phyloP scores from a whole-genome alignment of 352 stramenopile genomes.

The Phytophthora litchii region DNA sequence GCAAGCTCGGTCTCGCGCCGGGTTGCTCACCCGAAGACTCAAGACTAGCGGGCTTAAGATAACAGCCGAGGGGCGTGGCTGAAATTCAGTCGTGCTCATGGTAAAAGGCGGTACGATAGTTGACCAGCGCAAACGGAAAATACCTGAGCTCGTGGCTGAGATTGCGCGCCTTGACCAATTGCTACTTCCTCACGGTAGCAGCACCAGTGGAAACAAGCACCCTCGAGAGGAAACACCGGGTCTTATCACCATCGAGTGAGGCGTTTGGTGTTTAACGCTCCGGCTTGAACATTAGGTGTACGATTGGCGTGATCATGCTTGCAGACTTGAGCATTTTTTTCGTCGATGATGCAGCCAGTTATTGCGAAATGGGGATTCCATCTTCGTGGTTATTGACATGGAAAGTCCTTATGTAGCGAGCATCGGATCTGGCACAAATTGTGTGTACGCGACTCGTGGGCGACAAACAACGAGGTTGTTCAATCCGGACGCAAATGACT shows the following conservation, averaged over 20 bases:
- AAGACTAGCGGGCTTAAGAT: slow-evolving; percentile 1
- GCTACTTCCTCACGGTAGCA: neutral
- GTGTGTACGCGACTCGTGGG: too few relatives aligned
- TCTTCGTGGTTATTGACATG: too few relatives aligned
- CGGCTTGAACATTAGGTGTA: too few relatives aligned
- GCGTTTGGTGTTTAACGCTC: too few relatives aligned
- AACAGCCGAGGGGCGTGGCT: slow-evolving; percentile 3
- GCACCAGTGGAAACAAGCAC: slow-evolving; percentile 7
- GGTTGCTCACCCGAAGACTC: slow-evolving; percentile 1
- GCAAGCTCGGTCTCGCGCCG: slow-evolving; percentile 7
- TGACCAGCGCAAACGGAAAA: slow-evolving; percentile 6
- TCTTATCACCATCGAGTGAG: neutral
- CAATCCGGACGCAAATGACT: too few relatives aligned
- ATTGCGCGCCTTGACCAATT: neutral
- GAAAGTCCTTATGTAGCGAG: too few relatives aligned
- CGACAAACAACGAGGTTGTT: too few relatives aligned
- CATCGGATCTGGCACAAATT: too few relatives aligned
- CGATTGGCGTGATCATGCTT: too few relatives aligned
- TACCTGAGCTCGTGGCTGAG: slow-evolving; percentile 1
- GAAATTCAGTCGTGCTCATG: neutral
- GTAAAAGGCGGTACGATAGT: slow-evolving; percentile 1
- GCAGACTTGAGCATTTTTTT: too few relatives aligned
- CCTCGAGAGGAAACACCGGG: slow-evolving; percentile 2
- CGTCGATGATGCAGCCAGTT: too few relatives aligned
- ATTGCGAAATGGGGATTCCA: too few relatives aligned